These are phyloP conservation scores for Lactarius trivialis DNA, from an alignment of 768 basidiomycete genomes.

Conservation along the genomic window DNA sequence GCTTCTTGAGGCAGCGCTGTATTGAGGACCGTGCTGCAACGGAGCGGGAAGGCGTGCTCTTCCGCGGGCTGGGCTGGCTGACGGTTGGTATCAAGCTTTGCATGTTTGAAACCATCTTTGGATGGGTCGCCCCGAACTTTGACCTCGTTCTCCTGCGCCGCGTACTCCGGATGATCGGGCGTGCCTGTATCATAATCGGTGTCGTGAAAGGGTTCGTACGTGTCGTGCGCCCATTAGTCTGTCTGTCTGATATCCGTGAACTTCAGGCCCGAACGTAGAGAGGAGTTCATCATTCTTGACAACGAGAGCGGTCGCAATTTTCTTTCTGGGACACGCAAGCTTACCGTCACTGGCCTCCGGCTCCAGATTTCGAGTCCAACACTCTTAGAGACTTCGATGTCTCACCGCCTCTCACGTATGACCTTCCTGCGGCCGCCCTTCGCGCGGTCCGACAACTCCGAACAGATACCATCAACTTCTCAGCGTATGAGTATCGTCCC, in stretches of 20 bases:
- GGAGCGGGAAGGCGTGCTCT: constrained; percentile 38
- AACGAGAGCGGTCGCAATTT: constrained; percentile 1
- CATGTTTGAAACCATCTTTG: constrained; percentile 55
- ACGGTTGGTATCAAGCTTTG: constrained; percentile 55
- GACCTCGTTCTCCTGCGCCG: constrained; percentile 49
- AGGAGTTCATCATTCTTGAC: constrained; percentile 19
- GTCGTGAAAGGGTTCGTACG: constrained; percentile 61
- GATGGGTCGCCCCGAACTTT: constrained; percentile 53
- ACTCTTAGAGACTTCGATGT: constrained; percentile 13
- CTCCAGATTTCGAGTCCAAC: constrained; percentile 15
- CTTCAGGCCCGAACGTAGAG: constrained; percentile 17
- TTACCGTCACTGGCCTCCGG: background rate
- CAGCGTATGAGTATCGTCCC: background rate
- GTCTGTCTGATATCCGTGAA: background rate
- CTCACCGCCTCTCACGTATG: constrained; percentile 13
- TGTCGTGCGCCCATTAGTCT: background rate
- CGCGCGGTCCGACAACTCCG: background rate
- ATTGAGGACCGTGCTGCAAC: constrained; percentile 43
- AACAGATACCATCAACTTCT: background rate
- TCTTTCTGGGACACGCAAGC: constrained; percentile 19
- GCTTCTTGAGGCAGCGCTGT: constrained; percentile 43
- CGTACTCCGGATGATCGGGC: constrained; percentile 46
- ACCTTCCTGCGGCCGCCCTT: constrained; percentile 5
- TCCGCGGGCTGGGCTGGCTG: constrained; percentile 64
- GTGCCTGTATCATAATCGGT: constrained; percentile 54